Base-by-base conservation (phyloP, 2,329 filamentous ascomycete genomes). In the Cytospora chrysosperma region DNA sequence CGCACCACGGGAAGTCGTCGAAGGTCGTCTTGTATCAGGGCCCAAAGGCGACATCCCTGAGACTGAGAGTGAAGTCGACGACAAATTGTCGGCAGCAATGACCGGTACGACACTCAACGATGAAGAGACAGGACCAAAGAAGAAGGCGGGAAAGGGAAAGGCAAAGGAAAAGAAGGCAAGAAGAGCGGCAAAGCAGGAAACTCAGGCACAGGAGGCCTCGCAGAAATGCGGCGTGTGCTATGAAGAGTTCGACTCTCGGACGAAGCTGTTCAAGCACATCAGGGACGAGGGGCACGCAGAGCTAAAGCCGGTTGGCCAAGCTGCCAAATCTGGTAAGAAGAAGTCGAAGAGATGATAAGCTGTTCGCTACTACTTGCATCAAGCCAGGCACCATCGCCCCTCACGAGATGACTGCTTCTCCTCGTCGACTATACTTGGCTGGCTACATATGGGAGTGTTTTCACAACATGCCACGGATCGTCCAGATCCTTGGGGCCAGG, bases 181-280 rank as follows among this genome's bases (percentile, higher is more conserved):
- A 69, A 82, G 77, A 70, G 77, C 77, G 34, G 76, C 80, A 52
- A 77, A 76, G 10, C 74, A 76, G 59, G 74, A 73, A 49, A 73
- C 74, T 27, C 70, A 74, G 37, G 71, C 72, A 24, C 69, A 74
- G 50, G 70, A 75, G 28, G 26, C 53, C 47, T 43, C 58, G 15
- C 74, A 81, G 60, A 75, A 68, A 62, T 85, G 82, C 68, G 71
- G 74, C 28, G 73, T 78, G 19, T 86, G 83, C 68, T 72, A 75
- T 3, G 75, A 76, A 63, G 67, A 64, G 1, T 86, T 85, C 62
- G 67, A 84, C 0, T 92, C 89, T 1, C 88, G 87, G 68, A 89
- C 85, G 7, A 87, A 86, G 68, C 76, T 96, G 21, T 94, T 94
- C 73, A 79, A 84, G 59, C 92, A 96, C 74, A 81, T 95, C 63